Evolutionary conservation across 169 alveolate genomes (phyloP).

Genomic region (Eimeria tenella): DNA sequence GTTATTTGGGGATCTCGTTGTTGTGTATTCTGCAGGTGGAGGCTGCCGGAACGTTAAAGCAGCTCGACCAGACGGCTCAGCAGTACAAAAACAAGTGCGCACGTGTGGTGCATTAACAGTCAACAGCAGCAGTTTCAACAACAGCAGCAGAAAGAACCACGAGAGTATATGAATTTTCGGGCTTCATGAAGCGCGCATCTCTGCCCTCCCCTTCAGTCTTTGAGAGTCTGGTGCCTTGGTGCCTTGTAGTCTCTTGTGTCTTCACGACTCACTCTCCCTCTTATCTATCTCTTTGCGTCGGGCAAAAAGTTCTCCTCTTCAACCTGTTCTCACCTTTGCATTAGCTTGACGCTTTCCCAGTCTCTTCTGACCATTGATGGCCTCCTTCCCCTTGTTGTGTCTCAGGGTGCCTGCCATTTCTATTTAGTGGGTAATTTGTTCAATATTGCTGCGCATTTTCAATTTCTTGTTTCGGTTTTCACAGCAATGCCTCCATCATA

Average conservation of each 20-base stretch:
- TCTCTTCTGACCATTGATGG: no score
- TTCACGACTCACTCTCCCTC: no score
- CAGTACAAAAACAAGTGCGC: conserved; percentile 52
- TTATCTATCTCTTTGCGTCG: no score
- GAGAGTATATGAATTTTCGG: background rate
- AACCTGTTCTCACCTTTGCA: no score
- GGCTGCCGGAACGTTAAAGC: conserved; percentile 49
- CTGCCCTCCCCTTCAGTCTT: background rate
- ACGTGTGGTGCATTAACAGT: background rate
- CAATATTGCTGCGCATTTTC: background rate
- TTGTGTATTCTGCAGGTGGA: conserved; percentile 20
- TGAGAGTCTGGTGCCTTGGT: no score
- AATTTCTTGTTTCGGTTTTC: background rate
- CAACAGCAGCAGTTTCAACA: background rate
- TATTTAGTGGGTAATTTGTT: no score
- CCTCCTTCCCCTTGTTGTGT: no score
- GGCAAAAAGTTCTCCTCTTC: no score
- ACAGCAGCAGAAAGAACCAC: background rate
- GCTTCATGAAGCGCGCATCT: background rate
- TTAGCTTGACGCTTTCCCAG: no score
- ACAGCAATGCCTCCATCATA: conserved; percentile 45
- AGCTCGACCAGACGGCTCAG: conserved; percentile 56
- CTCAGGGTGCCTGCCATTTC: no score
- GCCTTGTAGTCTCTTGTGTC: background rate
- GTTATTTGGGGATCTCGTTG: no score